A percentile compares a stretch with the other conserved stretches of the same genome.
These are phyloP conservation scores for Saccharomyces kudriavzevii DNA, from an alignment of 805 yeast species.

Conservation along the genomic window DNA sequence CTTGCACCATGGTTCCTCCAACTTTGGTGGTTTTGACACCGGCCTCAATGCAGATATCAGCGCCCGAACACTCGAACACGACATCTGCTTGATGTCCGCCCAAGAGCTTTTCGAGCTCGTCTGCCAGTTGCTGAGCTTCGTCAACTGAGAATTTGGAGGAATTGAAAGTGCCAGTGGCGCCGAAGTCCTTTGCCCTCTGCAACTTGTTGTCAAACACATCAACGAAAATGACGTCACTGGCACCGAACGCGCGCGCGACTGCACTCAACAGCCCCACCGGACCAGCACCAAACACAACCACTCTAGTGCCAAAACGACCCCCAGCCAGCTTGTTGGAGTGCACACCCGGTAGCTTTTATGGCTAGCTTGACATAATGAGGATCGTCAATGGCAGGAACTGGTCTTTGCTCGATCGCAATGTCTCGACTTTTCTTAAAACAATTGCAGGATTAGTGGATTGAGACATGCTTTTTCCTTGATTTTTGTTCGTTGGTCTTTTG, in stretches of 20 bases:
- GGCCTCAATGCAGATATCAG: constrained; percentile 61
- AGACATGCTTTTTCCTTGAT: neutral
- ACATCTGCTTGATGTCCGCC: constrained; percentile 39
- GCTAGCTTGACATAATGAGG: constrained; percentile 66
- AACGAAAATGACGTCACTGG: constrained; percentile 50
- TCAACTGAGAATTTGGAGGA: no score
- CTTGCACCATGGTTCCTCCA: constrained; percentile 70
- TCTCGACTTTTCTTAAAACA: constrained; percentile 56
- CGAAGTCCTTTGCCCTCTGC: constrained; percentile 55
- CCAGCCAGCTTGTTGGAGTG: constrained; percentile 64
- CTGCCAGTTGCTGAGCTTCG: no score
- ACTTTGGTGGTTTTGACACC: constrained; percentile 54
- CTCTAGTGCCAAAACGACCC: constrained; percentile 56
- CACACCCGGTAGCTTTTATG: constrained; percentile 78
- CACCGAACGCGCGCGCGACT: constrained; percentile 70
- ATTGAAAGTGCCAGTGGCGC: no score
- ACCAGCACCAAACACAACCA: constrained; percentile 80
- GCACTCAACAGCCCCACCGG: constrained; percentile 74
- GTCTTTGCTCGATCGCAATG: constrained; percentile 59
- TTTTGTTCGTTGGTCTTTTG: no score
- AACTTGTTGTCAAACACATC: constrained; percentile 37
- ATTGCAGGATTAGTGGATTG: constrained; percentile 30
- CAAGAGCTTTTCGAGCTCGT: constrained; percentile 25
- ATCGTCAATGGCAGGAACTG: constrained; percentile 53
- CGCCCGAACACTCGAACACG: constrained; percentile 80